A percentile compares a stretch with the other conserved stretches of the same genome.
Conservation (phyloP, 306 rosid species). For the Rosa rugosa region DNA sequence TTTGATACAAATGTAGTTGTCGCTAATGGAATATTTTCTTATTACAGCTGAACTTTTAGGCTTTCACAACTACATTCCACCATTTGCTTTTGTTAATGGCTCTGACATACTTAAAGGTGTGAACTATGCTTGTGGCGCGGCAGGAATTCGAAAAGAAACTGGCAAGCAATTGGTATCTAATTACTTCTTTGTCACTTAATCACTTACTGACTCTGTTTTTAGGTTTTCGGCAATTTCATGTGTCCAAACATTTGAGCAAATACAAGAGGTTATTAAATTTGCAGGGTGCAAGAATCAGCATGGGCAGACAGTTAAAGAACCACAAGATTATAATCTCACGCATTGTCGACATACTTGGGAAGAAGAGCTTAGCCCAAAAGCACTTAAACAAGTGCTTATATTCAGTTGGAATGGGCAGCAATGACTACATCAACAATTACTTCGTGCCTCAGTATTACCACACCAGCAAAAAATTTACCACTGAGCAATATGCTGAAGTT, state of each 20-base stretch:
- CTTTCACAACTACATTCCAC: slow-evolving; percentile 43
- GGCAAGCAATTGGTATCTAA: slow-evolving; percentile 35
- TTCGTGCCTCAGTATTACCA: slow-evolving; percentile 16
- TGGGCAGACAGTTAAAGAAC: slow-evolving; percentile 39
- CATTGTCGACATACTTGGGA: slow-evolving; percentile 22
- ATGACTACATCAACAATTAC: slow-evolving; percentile 33
- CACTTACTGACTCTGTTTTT: neutral
- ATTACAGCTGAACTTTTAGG: slow-evolving; percentile 64
- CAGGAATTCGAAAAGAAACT: slow-evolving; percentile 47
- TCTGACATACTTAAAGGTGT: slow-evolving; percentile 45
- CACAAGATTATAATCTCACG: slow-evolving; percentile 34
- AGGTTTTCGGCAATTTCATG: neutral
- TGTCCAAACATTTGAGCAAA: neutral
- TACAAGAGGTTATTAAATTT: neutral
- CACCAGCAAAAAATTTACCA: slow-evolving; percentile 4
- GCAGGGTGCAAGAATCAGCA: slow-evolving; percentile 45
- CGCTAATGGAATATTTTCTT: neutral
- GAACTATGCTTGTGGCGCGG: slow-evolving; percentile 72
- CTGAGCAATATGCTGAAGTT: slow-evolving; percentile 16
- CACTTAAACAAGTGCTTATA: slow-evolving; percentile 48
- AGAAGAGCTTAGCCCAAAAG: neutral
- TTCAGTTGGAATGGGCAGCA: slow-evolving; percentile 33
- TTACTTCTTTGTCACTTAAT: neutral
- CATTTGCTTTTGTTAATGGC: slow-evolving; percentile 34
- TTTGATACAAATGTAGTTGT: too few relatives aligned